Evolutionary conservation across 2,329 filamentous ascomycete genomes (phyloP), one percentile per base, ranked within the genome.

Genomic region (Akanthomyces uredinophilus): DNA sequence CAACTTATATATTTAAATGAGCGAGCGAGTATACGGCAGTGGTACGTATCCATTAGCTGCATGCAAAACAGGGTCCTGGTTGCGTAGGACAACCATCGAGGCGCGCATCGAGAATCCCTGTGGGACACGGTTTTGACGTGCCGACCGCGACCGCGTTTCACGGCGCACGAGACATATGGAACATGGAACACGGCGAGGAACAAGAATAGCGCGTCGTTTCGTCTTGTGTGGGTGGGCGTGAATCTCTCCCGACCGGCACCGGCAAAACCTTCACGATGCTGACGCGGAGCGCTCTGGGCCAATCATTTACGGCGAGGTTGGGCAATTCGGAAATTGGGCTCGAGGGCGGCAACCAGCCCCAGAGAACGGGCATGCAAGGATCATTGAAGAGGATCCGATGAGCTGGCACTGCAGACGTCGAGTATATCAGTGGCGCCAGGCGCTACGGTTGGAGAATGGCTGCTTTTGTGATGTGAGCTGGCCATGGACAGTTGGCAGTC

Each of bases 281-380:
- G 41, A 5, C 27, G 27, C 59, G 63, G 63, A 53, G 52, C 60
- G 51, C 52, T 59, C 56, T 60, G 61, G 39, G 63, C 63, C 63
- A 64, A 64, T 64, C 60, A 51, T 41, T 57, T 51, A 53, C 44
- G 22, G 20, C 44, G 44, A 49, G 51, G 56, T 47, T 55, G 57
- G 49, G 57, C 57, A 46, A 27, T 29, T 32, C 24, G 49, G 49
- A 53, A 60, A 53, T 60, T 52, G 57, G 57, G 57, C 49, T 27
- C n/a, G 22, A 16, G 13, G 44, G 41, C 55, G 29, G 47, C 29
- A 20, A 41, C 27, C 43, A 37, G 44, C 43, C 44, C 32, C 55
- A 46, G 18, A 16, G 29, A 29, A 20, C 44, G 29, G 32, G 32
- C 13, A n/a, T 52, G 35, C 24, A 11, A 13, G n/a, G 20, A 24